These are phyloP conservation scores for Verruconis gallopava DNA, from an alignment of 2,329 filamentous ascomycete species.

Conservation along the genomic window DNA sequence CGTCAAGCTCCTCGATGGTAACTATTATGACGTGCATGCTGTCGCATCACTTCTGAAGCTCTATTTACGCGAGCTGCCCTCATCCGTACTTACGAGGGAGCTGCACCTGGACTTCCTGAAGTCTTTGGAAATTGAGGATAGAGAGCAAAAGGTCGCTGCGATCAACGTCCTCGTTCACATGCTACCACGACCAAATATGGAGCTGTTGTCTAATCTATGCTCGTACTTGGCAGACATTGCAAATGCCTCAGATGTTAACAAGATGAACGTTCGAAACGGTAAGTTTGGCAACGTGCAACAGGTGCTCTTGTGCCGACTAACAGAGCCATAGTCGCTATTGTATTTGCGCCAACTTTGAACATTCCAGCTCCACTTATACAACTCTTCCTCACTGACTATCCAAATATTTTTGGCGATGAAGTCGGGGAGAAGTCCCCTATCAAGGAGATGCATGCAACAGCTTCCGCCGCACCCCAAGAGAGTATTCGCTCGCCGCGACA, in stretches of 20 bases:
- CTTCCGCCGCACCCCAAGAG: constrained; percentile 27
- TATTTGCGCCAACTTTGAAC: constrained; percentile 94
- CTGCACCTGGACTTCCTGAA: constrained; percentile 79
- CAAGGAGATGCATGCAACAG: constrained; percentile 37
- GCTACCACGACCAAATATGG: constrained; percentile 67
- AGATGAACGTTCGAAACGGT: constrained; percentile 90
- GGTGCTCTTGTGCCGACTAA: constrained; percentile 1
- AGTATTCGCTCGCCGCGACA: constrained; percentile 51
- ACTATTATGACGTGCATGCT: constrained; percentile 91
- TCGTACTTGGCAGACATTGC: constrained; percentile 86
- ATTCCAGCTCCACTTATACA: constrained; percentile 92
- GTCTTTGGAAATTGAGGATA: constrained; percentile 58
- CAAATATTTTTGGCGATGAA: constrained; percentile 65
- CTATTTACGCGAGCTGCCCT: constrained; percentile 83
- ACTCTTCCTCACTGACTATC: constrained; percentile 82
- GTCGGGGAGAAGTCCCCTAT: constrained; percentile 40
- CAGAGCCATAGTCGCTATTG: constrained; percentile 60
- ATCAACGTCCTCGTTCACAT: constrained; percentile 68
- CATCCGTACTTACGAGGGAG: constrained; percentile 81
- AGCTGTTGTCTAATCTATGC: constrained; percentile 71
- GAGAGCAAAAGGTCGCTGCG: constrained; percentile 60
- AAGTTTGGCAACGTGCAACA: constrained; percentile 12
- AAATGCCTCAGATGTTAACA: constrained; percentile 79
- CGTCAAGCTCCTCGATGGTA: constrained; percentile 72
- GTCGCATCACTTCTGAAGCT: constrained; percentile 88